phyloP scores from a whole-genome alignment of 2,329 filamentous ascomycete species.

The Colletotrichum sp. region DNA sequence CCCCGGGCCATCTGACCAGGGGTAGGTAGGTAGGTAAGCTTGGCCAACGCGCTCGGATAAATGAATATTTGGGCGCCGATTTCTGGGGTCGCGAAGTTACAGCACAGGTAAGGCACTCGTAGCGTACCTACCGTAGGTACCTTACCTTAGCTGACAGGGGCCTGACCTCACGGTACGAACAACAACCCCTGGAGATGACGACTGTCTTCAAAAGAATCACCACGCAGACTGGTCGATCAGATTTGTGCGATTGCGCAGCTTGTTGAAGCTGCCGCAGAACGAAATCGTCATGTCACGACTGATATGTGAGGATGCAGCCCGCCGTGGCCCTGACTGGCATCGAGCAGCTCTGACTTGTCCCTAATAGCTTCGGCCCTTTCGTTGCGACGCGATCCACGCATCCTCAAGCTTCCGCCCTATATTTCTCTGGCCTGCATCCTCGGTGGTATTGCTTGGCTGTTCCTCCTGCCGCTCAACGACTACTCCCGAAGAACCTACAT shows the following conservation, averaged over 20 bases:
- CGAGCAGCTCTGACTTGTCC: constrained; percentile 9
- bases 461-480: constrained; percentile 86
- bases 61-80: constrained; percentile 6
- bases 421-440: constrained; percentile 84
- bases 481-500: constrained; percentile 95
- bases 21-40: background rate
- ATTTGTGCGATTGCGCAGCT: constrained; percentile 4
- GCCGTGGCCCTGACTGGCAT: background rate
- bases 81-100: background rate
- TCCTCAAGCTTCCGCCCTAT: constrained; percentile 86
- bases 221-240: constrained; percentile 1
- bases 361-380: constrained; percentile 66
- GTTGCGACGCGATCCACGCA: constrained; percentile 79
- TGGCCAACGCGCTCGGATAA: constrained; percentile 1
- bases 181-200: constrained; percentile 6
- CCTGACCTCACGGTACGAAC: background rate
- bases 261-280: background rate
- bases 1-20: background rate
- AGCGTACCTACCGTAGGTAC: background rate
- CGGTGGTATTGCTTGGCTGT: constrained; percentile 86
- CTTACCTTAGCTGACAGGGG: background rate
- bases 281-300: constrained; percentile 54
- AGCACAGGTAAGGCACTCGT: background rate
- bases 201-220: background rate
- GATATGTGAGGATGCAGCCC: constrained; percentile 48